Percentiles rank a stretch among this genome's conserved stretches.
Conservation (phyloP, 208 protist species). For the Trypanosoma cruzi region DNA sequence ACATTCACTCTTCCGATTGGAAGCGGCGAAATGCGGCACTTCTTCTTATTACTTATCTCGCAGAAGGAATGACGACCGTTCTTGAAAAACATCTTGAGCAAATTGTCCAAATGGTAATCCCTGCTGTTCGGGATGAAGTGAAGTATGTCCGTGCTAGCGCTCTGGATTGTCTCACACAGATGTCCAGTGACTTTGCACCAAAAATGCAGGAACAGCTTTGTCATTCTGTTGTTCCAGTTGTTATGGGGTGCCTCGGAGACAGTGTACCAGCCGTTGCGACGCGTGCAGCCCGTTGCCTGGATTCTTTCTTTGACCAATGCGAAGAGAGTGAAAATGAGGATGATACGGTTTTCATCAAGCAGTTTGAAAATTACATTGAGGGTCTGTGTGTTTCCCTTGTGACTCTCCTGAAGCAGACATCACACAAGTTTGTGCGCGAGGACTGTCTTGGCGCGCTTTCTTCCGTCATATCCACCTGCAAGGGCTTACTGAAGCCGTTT, state of each 20-base stretch:
- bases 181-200: constrained; percentile 71
- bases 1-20: constrained; percentile 76
- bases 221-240: constrained; percentile 49
- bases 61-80: constrained; percentile 66
- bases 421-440: constrained; percentile 62
- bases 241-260: constrained; percentile 61
- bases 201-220: constrained; percentile 56
- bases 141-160: constrained; percentile 81
- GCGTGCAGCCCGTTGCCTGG: constrained; percentile 65
- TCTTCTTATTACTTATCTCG: constrained; percentile 69
- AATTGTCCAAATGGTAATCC: constrained; percentile 55
- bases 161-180: constrained; percentile 74
- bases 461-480: constrained; percentile 66
- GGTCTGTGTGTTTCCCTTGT: constrained; percentile 65
- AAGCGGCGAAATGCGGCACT: constrained; percentile 75
- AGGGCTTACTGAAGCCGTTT: constrained; percentile 58
- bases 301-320: constrained; percentile 76
- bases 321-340: constrained; percentile 61
- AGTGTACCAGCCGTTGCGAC: constrained; percentile 66
- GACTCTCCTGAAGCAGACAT: constrained; percentile 43
- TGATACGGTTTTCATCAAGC: constrained; percentile 23
- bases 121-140: constrained; percentile 57
- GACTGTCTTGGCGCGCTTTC: constrained; percentile 72
- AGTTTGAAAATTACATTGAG: constrained; percentile 62
- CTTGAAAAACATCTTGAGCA: constrained; percentile 59